A percentile compares a stretch with the other conserved stretches of the same genome.
phyloP scores from a whole-genome alignment of 805 yeast genomes.

The Blastobotrys terrestris region DNA sequence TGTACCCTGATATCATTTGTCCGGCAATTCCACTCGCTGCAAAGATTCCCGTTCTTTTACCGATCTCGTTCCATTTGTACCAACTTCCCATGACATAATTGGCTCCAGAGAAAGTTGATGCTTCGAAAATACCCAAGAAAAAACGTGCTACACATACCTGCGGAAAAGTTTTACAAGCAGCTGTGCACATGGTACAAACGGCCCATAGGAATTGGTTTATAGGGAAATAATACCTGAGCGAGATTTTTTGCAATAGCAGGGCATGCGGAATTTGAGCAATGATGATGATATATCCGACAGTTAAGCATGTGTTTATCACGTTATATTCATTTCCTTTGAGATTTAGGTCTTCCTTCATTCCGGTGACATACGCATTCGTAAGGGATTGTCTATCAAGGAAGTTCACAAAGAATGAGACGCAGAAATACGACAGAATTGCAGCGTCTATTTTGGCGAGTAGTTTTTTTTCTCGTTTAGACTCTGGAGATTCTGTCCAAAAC shows the following conservation, averaged over 20 bases:
- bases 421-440: background rate
- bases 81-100: constrained; percentile 29
- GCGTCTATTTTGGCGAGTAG: background rate
- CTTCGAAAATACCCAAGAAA: constrained; percentile 27
- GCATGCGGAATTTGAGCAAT: constrained; percentile 50
- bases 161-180: background rate
- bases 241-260: constrained; percentile 38
- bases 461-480: background rate
- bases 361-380: constrained; percentile 43
- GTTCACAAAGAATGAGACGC: constrained; percentile 34
- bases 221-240: background rate
- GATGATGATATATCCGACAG: constrained; percentile 44
- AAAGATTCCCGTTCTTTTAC: constrained; percentile 35
- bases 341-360: constrained; percentile 39
- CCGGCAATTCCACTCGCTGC: constrained; percentile 35
- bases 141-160: constrained; percentile 5
- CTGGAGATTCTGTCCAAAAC: background rate
- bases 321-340: constrained; percentile 42
- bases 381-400: constrained; percentile 43
- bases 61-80: constrained; percentile 38
- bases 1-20: constrained; percentile 37
- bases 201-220: background rate
- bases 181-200: background rate
- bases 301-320: constrained; percentile 39
- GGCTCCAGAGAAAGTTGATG: constrained; percentile 26